Conservation (phyloP, 2,329 filamentous ascomycete genomes). For the Zymoseptoria tritici region DNA sequence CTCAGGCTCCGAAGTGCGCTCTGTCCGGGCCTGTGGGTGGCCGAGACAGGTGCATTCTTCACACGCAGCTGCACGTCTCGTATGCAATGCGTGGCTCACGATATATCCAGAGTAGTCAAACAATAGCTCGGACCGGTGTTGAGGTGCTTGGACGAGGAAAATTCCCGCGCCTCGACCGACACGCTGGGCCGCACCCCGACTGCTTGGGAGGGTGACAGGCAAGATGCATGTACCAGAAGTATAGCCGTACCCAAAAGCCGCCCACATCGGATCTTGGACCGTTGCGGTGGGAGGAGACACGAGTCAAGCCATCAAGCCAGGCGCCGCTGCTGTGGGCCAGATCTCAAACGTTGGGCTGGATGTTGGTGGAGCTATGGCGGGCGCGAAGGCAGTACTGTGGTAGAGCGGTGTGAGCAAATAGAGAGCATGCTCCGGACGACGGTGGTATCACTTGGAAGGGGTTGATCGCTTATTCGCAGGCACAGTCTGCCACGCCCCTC, state of each 20-base stretch:
- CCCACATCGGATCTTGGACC: not conserved
- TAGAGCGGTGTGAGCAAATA: not conserved
- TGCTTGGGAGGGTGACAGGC: not conserved
- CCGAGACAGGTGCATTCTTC: not conserved
- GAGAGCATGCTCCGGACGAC: not conserved
- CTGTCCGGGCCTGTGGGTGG: not conserved
- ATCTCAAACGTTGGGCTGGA: not conserved
- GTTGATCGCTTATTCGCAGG: not conserved
- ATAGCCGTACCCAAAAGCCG: not conserved
- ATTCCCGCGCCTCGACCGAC: not conserved
- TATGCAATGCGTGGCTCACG: not conserved
- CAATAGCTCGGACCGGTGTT: not conserved
- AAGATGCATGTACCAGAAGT: not conserved
- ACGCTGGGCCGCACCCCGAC: not conserved
- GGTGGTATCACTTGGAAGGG: not conserved
- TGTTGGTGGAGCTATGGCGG: not conserved
- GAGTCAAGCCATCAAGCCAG: not conserved
- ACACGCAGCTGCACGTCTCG: not conserved
- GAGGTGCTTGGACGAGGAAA: not conserved
- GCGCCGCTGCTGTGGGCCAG: not conserved
- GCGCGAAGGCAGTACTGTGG: not conserved
- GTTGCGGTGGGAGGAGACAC: not conserved
- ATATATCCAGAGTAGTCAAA: not conserved
- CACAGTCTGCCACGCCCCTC: not conserved
- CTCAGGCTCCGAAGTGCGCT: no score